Evolutionary conservation across 2,329 filamentous ascomycete genomes (phyloP).

Genomic region (Fusarium kyushuense): DNA sequence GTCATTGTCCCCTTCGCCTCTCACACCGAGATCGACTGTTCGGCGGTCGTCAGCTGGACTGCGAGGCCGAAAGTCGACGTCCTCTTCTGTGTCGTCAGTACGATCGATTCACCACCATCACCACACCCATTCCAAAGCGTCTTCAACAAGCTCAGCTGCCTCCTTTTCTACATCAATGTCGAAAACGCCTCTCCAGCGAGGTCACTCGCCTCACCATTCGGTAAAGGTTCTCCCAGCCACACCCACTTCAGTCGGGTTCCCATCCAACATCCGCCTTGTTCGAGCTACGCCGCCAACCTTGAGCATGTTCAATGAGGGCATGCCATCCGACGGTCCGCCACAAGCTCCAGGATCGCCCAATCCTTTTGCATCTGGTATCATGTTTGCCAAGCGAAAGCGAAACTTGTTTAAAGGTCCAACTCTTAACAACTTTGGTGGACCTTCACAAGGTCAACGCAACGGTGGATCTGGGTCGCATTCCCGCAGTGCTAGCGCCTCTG

Average conservation of each 20-base stretch:
- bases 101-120: constrained; percentile 89
- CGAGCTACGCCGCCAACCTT: constrained; percentile 67
- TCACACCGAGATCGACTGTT: constrained; percentile 89
- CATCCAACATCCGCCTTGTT: constrained; percentile 86
- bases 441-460: constrained; percentile 53
- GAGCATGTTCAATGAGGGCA: constrained; percentile 69
- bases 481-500: constrained; percentile 72
- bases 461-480: constrained; percentile 57
- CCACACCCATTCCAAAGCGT: constrained; percentile 92
- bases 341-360: constrained; percentile 66
- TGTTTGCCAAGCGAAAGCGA: constrained; percentile 85
- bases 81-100: constrained; percentile 92
- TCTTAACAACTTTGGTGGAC: constrained; percentile 67
- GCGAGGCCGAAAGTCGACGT: constrained; percentile 93
- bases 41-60: constrained; percentile 85
- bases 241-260: constrained; percentile 79
- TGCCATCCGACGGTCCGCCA: constrained; percentile 57
- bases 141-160: constrained; percentile 86
- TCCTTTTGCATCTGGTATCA: constrained; percentile 71
- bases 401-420: constrained; percentile 86
- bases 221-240: constrained; percentile 96
- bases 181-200: constrained; percentile 71
- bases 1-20: constrained; percentile 85
- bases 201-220: constrained; percentile 85
- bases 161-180: constrained; percentile 78